These are phyloP conservation scores for Suhomyces canberraensis DNA, from an alignment of 805 yeast genomes.

Conservation along the genomic window DNA sequence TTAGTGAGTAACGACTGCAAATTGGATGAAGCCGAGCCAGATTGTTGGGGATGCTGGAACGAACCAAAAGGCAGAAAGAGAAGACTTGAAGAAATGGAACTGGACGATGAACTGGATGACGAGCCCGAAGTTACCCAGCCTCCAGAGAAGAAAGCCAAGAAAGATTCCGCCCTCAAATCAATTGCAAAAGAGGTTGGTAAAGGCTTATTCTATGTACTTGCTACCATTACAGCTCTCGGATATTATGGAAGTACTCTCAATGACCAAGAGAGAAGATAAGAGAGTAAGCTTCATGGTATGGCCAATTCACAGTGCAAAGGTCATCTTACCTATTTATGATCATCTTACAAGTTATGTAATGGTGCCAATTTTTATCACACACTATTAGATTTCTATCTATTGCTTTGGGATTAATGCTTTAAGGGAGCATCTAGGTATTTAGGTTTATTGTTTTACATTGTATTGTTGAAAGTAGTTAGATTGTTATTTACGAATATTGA, in stretches of 20 bases:
- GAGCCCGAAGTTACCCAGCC: slow-evolving; percentile 1
- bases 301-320: too few species aligned
- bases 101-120: slow-evolving; percentile 7
- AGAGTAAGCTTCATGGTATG: too few species aligned
- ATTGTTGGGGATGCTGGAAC: background rate
- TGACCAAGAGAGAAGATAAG: background rate
- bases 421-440: too few species aligned
- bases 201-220: slow-evolving; percentile 29
- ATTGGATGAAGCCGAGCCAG: background rate
- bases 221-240: slow-evolving; percentile 35
- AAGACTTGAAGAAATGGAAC: slow-evolving; percentile 6
- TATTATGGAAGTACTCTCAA: slow-evolving; percentile 28
- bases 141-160: slow-evolving; percentile 14
- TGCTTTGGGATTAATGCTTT: too few species aligned
- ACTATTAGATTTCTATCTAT: too few species aligned
- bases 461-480: too few species aligned
- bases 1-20: background rate
- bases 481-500: too few species aligned
- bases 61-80: slow-evolving; percentile 2
- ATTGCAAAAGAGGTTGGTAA: slow-evolving; percentile 30
- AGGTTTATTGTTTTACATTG: too few species aligned
- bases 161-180: slow-evolving; percentile 9
- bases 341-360: too few species aligned
- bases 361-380: too few species aligned
- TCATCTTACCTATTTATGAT: too few species aligned